Base-by-base conservation (phyloP, 2,329 filamentous ascomycete species). In the Plenodomus biglobosus region DNA sequence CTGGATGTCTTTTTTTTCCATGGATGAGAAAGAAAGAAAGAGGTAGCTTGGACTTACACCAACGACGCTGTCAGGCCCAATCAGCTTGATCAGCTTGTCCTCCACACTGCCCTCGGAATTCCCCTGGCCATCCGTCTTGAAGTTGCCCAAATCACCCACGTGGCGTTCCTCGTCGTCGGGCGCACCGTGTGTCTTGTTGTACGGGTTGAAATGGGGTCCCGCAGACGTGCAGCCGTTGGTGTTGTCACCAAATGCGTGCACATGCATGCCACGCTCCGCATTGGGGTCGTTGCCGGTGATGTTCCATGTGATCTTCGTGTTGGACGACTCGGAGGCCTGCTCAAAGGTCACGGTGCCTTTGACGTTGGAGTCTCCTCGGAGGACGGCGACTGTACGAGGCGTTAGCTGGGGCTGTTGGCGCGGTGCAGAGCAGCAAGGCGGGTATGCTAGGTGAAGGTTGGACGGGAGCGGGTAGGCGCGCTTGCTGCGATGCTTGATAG, bases 141-240 rank as follows among this genome's bases (percentile, higher is more conserved):
- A 85, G 86, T 99, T 99, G 73, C 94, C 94, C 62, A 99, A 81
- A 77, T 97, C 94, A 77, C 94, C 94, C 61, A 97, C 94, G 78
- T 99, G 94, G 76, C 94, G 92, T 68, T 84, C 82, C 59, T 85
- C 81, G 75, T 96, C 92, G 27, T 76, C 72, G 65, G 90, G 94
- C 71, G 87, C 88, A 72, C 94, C 94, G 81, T 99, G 94, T 65
- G 83, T 86, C 85, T 96, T 95, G 81, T 81, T 80, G 79, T 88
- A 84, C 64, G 94, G 94, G 86, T 99, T 99, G 88, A 96, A 99
- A 82, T 99, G 94, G 77, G 94, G 92, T 45, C 94, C 94, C 62
- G 94, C 94, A 62, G 89, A 95, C 62, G 92, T 97, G 88, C 94
- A 99, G 76, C 94, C 94, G 80, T 99, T 99, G 83, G 94, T 97